These are phyloP conservation scores for Trametes hirsuta DNA, from an alignment of 1,284 basidiomycete genomes.

Conservation along the genomic window DNA sequence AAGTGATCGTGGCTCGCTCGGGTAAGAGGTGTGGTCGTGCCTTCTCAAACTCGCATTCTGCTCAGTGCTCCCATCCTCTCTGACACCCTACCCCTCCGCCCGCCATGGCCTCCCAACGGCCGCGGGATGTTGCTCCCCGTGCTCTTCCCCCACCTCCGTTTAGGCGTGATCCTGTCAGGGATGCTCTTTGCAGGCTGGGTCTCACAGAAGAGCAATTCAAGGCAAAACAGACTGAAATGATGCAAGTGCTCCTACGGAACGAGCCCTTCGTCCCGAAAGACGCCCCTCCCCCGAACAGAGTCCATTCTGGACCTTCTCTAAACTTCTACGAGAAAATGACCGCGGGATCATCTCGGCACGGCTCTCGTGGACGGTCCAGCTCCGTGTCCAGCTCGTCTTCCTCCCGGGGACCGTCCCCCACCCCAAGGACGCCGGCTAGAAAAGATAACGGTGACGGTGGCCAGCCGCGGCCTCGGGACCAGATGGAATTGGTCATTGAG, in stretches of 20 bases:
- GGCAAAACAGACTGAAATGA: constrained; percentile 22
- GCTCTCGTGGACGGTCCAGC: constrained; percentile 48
- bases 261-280: constrained; percentile 20
- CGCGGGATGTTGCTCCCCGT: constrained; percentile 1
- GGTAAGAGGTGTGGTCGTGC: constrained; percentile 5
- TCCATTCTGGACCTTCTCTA: not conserved
- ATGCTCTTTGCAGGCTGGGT: constrained; percentile 19
- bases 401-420: constrained; percentile 14
- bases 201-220: constrained; percentile 25
- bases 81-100: not conserved
- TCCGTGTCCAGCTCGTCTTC: constrained; percentile 51
- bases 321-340: not conserved
- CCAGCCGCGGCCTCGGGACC: constrained; percentile 61
- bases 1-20: constrained; percentile 3
- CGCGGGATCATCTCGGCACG: constrained; percentile 16
- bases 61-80: constrained; percentile 1
- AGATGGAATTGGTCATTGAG: constrained; percentile 75
- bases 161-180: constrained; percentile 5
- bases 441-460: constrained; percentile 54
- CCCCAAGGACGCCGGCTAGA: constrained; percentile 57
- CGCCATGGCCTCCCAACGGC: constrained; percentile 18
- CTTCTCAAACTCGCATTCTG: not conserved
- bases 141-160: not conserved
- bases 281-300: not conserved
- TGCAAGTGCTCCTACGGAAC: constrained; percentile 18